Evolutionary conservation across 805 yeast species (phyloP), one percentile per base, ranked within the genome.

Genomic region (Ogataea neopini): DNA sequence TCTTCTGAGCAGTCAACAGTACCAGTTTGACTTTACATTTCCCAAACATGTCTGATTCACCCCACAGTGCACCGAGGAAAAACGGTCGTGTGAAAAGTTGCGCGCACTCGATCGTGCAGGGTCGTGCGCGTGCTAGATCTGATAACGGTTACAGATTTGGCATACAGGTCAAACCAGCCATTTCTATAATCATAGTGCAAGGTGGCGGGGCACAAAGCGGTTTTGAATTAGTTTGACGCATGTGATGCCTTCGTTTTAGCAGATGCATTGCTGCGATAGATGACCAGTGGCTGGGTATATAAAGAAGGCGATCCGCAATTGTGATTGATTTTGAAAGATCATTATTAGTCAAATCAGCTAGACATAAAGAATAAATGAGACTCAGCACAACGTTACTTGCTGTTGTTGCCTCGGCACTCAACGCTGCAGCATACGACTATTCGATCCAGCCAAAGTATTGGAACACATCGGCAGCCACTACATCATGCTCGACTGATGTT

Each of bases 81-180:
- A 11, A n/a, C n/a, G n/a, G n/a, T n/a, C n/a, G n/a, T n/a, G n/a
- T 20, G 19, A 17, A 30, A 23, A 30, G n/a, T n/a, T n/a, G n/a
- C n/a, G n/a, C n/a, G n/a, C n/a, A n/a, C n/a, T n/a, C n/a, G n/a
- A n/a, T n/a, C n/a, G n/a, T n/a, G n/a, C n/a, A n/a, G 14, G 48
- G 54, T 51, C 54, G 55, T 51, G 55, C 28, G 34, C 17, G 34
- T 8, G 22, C 30, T 28, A 23, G 40, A 36, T 22, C 45, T 45
- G 37, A 33, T 46, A 51, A 25, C 39, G 40, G 49, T 44, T 44
- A 35, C 48, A 40, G 39, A 45, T 44, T 26, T 8, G 41, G 48
- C 26, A 30, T 44, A 43, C 38, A 35, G 32, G 51, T 45, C 42
- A 49, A 51, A 51, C 55, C 55, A 51, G 55, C 55, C 55, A 51